Base-by-base conservation (phyloP, 2,329 filamentous ascomycete species). In the Fusarium torreyae region DNA sequence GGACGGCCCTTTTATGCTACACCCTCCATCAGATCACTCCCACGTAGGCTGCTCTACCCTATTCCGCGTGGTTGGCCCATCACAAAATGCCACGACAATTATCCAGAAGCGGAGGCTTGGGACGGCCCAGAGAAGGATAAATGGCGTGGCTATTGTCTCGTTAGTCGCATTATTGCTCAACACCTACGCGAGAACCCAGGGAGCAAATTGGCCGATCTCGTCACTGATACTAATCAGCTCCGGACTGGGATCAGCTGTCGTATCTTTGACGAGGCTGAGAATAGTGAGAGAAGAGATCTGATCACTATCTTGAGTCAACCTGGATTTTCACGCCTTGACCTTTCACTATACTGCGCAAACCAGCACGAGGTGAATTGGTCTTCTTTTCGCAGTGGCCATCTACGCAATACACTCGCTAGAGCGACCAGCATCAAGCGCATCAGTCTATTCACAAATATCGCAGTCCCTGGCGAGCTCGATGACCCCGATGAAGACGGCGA, bases 1-100 rank as follows among this genome's bases (percentile, higher is more conserved):
- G 76, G 78, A n/a, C 49, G 57, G 1, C 82, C 82, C 1, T 57
- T 77, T 1, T 83, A 84, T 50, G 63, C 80, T 20, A 84, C 82
- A 1, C 54, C 54, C 1, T 51, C 39, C 1, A 45, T 45, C 8
- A 33, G 54, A 26, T 58, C 54, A 3, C n/a, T 61, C 2, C 42
- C 20, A 15, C 48, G 61, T 3, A 78, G 78, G 5, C 81, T 84
- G 38, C 78, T 78, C 22, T 82, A 83, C 58, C 78, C 78, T 2
- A 68, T 80, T 10, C 76, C 79, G 0, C 75, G 73, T n/a, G 75
- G 77, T 6, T 74, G 72, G 68, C 69, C 54, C 2, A 13, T 38
- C 4, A 36, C 18, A 20, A 20, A 20, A 20, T 20, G 18, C 18
- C 18, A 20, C 18, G 18, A 20, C 18, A 20, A 20, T 20, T 20